Evolutionary conservation across 139 green algal genomes (phyloP).

Genomic region (Micractinium sp.): DNA sequence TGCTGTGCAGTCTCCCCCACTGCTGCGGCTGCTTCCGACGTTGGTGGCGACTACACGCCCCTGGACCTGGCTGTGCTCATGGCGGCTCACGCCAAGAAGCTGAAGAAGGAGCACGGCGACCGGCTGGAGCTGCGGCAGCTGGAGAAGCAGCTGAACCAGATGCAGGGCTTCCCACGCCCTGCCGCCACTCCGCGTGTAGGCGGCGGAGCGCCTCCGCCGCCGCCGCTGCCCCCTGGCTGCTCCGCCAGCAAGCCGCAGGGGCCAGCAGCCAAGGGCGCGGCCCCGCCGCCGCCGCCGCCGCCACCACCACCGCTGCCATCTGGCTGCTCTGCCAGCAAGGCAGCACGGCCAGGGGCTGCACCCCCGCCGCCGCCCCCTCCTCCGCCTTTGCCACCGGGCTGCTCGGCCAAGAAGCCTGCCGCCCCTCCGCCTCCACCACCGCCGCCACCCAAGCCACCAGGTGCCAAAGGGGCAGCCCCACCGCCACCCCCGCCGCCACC

Average conservation of each 20-base stretch:
- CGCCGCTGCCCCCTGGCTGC: conserved; percentile 16
- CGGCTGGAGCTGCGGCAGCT: conserved; percentile 19
- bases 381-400: no score
- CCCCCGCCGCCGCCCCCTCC: no score
- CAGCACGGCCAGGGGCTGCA: no score
- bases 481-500: conserved; percentile 46
- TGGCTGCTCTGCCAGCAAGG: background rate
- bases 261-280: background rate
- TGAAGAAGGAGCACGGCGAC: conserved; percentile 9
- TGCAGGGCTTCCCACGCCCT: conserved; percentile 36
- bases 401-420: conserved; percentile 3
- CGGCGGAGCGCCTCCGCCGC: background rate
- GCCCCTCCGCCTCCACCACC: conserved; percentile 36
- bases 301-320: background rate
- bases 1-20: conserved; percentile 11
- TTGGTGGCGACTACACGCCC: conserved; percentile 22
- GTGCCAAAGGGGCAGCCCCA: conserved; percentile 5
- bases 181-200: conserved; percentile 2
- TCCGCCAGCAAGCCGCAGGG: background rate
- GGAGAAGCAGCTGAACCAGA: conserved; percentile 31
- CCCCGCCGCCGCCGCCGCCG: conserved; percentile 2
- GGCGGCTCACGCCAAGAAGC: conserved; percentile 36
- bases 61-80: conserved; percentile 41
- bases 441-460: conserved; percentile 16
- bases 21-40: background rate